Evolutionary conservation across 2,329 filamentous ascomycete species (phyloP).

Genomic region (Epichloe bromicola): DNA sequence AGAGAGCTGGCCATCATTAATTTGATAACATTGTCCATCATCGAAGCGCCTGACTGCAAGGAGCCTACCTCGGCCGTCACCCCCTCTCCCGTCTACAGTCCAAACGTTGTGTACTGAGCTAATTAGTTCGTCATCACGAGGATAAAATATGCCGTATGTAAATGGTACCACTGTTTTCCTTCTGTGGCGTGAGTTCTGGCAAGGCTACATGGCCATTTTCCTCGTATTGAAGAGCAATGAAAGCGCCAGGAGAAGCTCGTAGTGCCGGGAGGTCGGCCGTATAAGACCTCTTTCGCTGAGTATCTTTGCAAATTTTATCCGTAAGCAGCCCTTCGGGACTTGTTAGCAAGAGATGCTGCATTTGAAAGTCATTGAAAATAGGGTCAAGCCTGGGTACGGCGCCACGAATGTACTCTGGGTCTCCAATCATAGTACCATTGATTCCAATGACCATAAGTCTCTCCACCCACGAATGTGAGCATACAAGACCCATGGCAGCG

Average conservation of each 20-base stretch:
- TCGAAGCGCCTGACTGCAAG: too few species aligned
- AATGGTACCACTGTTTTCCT: not conserved
- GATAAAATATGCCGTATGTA: not conserved
- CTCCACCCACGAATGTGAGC: not conserved
- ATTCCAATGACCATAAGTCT: not conserved
- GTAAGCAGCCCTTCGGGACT: not conserved
- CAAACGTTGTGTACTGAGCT: not conserved
- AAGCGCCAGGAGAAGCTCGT: not conserved
- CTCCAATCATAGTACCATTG: slow-evolving; percentile 1
- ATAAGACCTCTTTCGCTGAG: not conserved
- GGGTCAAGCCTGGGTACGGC: not conserved
- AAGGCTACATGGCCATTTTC: not conserved
- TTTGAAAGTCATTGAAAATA: not conserved
- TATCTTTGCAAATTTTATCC: not conserved
- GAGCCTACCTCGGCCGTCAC: too few species aligned
- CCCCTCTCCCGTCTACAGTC: too few species aligned
- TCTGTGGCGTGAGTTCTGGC: not conserved
- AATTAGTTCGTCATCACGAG: not conserved
- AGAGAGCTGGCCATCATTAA: too few species aligned
- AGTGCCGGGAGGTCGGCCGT: not conserved
- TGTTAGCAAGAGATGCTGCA: not conserved
- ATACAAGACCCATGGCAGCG: too few species aligned
- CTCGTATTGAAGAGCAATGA: not conserved
- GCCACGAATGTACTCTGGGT: not conserved
- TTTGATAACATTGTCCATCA: too few species aligned